Evolutionary conservation across 148 eudicot genomes (phyloP).

Genomic region (Pharnaceum exiguum): DNA sequence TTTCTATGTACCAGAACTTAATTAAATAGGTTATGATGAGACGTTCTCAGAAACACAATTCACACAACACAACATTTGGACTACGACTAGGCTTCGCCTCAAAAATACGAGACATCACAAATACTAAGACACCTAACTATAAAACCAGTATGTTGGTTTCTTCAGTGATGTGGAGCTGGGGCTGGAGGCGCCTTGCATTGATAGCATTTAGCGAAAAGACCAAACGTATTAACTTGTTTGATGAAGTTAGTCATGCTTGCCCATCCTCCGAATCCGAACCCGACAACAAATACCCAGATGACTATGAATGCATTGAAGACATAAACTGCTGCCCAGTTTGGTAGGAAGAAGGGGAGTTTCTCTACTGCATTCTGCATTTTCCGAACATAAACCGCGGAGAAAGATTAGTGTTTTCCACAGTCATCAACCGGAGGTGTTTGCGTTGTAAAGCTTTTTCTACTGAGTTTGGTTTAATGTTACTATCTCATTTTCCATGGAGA

Average conservation of each 20-base stretch:
- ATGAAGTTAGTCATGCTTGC: constrained; percentile 56
- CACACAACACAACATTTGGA: no score
- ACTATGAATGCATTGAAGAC: constrained; percentile 44
- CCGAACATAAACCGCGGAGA: not conserved
- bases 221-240: constrained; percentile 51
- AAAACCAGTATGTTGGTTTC: no score
- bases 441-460: no score
- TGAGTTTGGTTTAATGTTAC: no score
- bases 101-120: not conserved
- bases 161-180: constrained; percentile 22
- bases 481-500: no score
- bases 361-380: constrained; percentile 60
- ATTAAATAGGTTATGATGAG: no score
- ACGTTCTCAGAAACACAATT: no score
- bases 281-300: constrained; percentile 49
- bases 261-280: constrained; percentile 72
- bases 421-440: no score
- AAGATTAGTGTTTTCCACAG: no score
- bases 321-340: constrained; percentile 51
- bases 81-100: constrained; percentile 17
- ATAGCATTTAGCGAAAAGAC: constrained; percentile 58
- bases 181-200: constrained; percentile 36
- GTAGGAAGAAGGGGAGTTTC: constrained; percentile 49
- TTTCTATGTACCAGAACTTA: no score
- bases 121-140: no score